A percentile compares a stretch with the other conserved stretches of the same genome.
These are phyloP conservation scores for Incumbomyces delicatus DNA, from an alignment of 2,329 filamentous ascomycete species.

Conservation along the genomic window DNA sequence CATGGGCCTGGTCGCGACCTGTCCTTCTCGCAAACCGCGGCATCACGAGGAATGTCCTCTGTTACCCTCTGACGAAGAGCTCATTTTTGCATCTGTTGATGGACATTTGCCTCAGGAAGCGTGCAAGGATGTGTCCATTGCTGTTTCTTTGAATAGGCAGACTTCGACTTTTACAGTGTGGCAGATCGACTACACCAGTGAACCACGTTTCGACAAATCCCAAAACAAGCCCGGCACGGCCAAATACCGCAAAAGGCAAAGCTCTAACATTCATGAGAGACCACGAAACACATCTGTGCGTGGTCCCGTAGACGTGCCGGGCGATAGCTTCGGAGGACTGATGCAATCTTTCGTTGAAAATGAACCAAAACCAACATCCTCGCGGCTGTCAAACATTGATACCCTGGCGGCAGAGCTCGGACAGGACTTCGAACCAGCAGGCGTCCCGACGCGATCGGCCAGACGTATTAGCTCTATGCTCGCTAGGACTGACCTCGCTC, in stretches of 20 bases:
- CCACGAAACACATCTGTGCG: constrained; percentile 59
- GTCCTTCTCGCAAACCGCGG: constrained; percentile 14
- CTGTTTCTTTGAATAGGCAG: constrained; percentile 16
- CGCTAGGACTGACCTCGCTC: constrained; percentile 75
- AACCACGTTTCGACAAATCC: neutral
- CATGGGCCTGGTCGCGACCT: constrained; percentile 18
- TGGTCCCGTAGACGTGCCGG: constrained; percentile 41
- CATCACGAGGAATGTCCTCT: constrained; percentile 14
- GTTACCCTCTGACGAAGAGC: constrained; percentile 13
- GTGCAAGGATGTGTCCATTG: constrained; percentile 9
- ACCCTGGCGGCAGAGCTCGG: constrained; percentile 61
- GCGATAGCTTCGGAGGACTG: constrained; percentile 64
- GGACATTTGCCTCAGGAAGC: constrained; percentile 4
- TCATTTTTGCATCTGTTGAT: constrained; percentile 15
- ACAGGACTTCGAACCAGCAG: constrained; percentile 50
- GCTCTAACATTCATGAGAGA: constrained; percentile 50
- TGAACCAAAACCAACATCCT: constrained; percentile 1
- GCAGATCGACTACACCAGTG: constrained; percentile 11
- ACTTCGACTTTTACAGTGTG: constrained; percentile 17
- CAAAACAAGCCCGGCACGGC: neutral
- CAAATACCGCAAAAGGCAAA: constrained; percentile 41
- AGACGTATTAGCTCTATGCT: constrained; percentile 85
- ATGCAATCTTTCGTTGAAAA: constrained; percentile 25
- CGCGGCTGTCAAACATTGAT: constrained; percentile 30
- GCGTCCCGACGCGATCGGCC: constrained; percentile 49